Conservation (phyloP, 1,139 yeast genomes). For the Kodamaea plutei region DNA sequence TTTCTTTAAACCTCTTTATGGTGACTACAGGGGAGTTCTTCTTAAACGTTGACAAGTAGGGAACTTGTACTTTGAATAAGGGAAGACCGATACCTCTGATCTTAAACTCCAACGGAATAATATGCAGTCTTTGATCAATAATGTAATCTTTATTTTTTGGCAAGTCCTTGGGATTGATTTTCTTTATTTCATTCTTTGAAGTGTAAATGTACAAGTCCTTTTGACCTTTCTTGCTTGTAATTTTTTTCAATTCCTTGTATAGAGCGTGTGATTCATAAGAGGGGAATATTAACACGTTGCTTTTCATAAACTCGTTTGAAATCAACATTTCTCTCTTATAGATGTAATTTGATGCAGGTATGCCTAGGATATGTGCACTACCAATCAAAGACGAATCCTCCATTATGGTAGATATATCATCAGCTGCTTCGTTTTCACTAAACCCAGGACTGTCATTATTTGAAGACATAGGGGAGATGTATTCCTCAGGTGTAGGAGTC, state of each 20-base stretch:
- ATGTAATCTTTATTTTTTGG: slow-evolving; percentile 3
- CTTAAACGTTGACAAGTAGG: slow-evolving; percentile 36
- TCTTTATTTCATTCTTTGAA: slow-evolving; percentile 19
- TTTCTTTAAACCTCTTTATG: slow-evolving; percentile 31
- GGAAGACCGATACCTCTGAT: slow-evolving; percentile 36
- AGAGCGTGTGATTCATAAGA: slow-evolving; percentile 25
- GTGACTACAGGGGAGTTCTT: slow-evolving; percentile 34
- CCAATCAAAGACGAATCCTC: slow-evolving; percentile 15
- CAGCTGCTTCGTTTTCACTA: slow-evolving; percentile 10
- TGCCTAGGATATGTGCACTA: slow-evolving; percentile 11
- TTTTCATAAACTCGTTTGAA: slow-evolving; percentile 33
- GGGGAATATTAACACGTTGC: slow-evolving; percentile 28
- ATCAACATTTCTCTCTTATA: slow-evolving; percentile 28
- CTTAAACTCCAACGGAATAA: slow-evolving; percentile 32
- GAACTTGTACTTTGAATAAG: slow-evolving; percentile 31
- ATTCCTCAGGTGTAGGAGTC: background rate
- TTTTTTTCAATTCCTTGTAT: slow-evolving; percentile 28
- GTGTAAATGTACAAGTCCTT: slow-evolving; percentile 22
- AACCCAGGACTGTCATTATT: too few species aligned
- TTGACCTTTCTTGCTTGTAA: slow-evolving; percentile 19
- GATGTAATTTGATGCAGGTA: slow-evolving; percentile 16
- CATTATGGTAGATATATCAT: slow-evolving; percentile 22
- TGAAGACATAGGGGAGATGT: too few species aligned
- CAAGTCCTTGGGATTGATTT: slow-evolving; percentile 7
- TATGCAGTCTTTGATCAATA: slow-evolving; percentile 30